Conservation (phyloP, 192 early-diverging fungal genomes). For the Lunasporangiospora selenospora region DNA sequence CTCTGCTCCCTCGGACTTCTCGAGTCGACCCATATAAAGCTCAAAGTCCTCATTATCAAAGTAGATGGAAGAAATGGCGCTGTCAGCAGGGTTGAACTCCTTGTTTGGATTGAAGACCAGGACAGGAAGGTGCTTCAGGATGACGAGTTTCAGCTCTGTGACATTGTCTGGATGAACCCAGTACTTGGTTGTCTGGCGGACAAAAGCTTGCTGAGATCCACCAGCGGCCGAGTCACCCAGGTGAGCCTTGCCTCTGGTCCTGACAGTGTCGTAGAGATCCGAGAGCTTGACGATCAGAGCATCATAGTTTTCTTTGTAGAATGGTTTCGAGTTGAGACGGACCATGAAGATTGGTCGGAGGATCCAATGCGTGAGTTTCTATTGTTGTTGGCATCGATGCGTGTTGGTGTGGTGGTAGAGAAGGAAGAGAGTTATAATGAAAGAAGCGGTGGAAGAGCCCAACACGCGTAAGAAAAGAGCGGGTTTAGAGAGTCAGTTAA, state of each 20-base stretch:
- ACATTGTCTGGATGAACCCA: conserved; percentile 99
- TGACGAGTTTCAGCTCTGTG: conserved; percentile 92
- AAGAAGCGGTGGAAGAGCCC: no score
- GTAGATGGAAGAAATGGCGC: conserved; percentile 95
- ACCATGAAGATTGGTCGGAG: conserved; percentile 84
- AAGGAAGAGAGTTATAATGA: not conserved
- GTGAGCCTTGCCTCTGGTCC: conserved; percentile 72
- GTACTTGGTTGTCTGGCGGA: conserved; percentile 96
- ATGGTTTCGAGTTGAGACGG: conserved; percentile 82
- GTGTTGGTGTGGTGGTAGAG: not conserved
- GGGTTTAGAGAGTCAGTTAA: conserved; percentile 1
- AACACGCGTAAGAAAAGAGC: conserved; percentile 36
- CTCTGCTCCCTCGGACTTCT: conserved; percentile 93
- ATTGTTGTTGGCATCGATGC: conserved; percentile 11
- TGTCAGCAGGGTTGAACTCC: conserved; percentile 73
- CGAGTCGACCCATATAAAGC: conserved; percentile 89
- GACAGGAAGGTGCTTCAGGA: conserved; percentile 94
- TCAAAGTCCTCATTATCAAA: conserved; percentile 97
- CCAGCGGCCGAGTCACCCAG: conserved; percentile 63
- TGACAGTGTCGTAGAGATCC: conserved; percentile 79
- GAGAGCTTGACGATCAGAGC: conserved; percentile 88
- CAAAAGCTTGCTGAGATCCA: conserved; percentile 75
- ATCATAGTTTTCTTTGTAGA: conserved; percentile 92
- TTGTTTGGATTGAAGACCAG: conserved; percentile 89
- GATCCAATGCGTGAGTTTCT: conserved; percentile 88